Evolutionary conservation across 2,329 filamentous ascomycete species (phyloP).

Genomic region (Phyllosticta citribraziliensis): DNA sequence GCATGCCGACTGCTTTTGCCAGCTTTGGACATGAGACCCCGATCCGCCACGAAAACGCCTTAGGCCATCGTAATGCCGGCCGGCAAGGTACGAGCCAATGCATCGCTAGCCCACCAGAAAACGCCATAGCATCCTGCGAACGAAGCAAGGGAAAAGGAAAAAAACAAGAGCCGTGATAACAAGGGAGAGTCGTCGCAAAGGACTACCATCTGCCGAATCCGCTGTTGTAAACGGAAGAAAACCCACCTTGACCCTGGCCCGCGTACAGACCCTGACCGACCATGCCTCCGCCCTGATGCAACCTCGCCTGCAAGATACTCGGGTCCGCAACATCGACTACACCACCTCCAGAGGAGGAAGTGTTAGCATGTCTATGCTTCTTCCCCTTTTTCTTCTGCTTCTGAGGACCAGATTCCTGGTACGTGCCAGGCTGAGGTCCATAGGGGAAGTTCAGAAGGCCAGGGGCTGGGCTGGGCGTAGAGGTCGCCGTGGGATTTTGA

Average conservation of each 20-base stretch:
- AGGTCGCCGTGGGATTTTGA: constrained; percentile 75
- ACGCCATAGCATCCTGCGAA: constrained; percentile 29
- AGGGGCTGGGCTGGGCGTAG: constrained; percentile 79
- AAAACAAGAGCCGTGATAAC: constrained; percentile 16
- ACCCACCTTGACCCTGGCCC: constrained; percentile 85
- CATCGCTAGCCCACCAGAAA: constrained; percentile 24
- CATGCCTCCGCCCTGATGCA: constrained; percentile 76
- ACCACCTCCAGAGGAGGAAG: constrained; percentile 98
- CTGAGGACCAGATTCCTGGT: constrained; percentile 77
- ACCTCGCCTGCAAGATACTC: constrained; percentile 96
- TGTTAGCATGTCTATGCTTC: constrained; percentile 99
- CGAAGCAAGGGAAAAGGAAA: constrained; percentile 17
- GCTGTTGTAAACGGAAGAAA: constrained; percentile 68
- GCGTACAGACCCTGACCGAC: constrained; percentile 84
- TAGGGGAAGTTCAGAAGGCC: constrained; percentile 88
- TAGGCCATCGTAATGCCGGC: constrained; percentile 23
- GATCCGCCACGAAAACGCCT: constrained; percentile 23
- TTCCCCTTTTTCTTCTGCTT: constrained; percentile 99
- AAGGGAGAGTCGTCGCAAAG: constrained; percentile 18
- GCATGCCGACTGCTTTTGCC: constrained; percentile 13
- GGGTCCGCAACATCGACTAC: constrained; percentile 99
- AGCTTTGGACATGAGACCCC: constrained; percentile 10
- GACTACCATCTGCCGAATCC: constrained; percentile 27
- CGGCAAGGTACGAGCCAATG: constrained; percentile 27
- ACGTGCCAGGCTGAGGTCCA: constrained; percentile 72